Evolutionary conservation across 331 rosid genomes (phyloP).

Genomic region (Arachis monticola): DNA sequence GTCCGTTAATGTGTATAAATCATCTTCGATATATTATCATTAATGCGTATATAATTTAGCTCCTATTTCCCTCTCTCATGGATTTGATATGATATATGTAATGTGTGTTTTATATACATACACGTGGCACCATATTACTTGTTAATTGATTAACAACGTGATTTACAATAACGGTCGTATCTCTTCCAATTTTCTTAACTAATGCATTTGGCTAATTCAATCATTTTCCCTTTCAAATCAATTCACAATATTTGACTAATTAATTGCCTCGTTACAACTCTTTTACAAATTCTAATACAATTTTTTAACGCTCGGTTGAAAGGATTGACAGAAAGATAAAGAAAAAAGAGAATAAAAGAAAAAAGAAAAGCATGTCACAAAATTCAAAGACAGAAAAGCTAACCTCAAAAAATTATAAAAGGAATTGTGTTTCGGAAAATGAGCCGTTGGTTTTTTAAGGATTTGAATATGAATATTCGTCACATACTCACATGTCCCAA

Average conservation of each 20-base stretch:
- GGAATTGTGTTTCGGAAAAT: constrained; percentile 16
- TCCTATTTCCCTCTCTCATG: neutral
- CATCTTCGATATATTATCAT: neutral
- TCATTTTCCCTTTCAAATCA: neutral
- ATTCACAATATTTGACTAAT: constrained; percentile 1
- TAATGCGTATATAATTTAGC: neutral
- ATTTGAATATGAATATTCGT: constrained; percentile 25
- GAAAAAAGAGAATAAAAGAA: neutral
- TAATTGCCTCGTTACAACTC: neutral
- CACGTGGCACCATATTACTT: neutral
- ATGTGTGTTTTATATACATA: neutral
- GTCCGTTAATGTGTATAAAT: constrained; percentile 15
- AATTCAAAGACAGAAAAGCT: constrained; percentile 4
- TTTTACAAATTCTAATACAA: neutral
- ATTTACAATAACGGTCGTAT: neutral
- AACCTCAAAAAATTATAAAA: neutral
- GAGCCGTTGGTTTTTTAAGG: constrained; percentile 46
- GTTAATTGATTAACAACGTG: constrained; percentile 11
- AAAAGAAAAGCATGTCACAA: neutral
- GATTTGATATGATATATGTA: neutral
- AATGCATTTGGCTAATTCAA: constrained; percentile 34
- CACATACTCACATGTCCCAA: constrained; percentile 17
- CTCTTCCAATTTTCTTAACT: constrained; percentile 6
- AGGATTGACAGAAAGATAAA: constrained; percentile 8
- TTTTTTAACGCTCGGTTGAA: constrained; percentile 18